Evolutionary conservation across 495 filamentous ascomycete species (phyloP).

Genomic region (Penicillium maclennaniae): DNA sequence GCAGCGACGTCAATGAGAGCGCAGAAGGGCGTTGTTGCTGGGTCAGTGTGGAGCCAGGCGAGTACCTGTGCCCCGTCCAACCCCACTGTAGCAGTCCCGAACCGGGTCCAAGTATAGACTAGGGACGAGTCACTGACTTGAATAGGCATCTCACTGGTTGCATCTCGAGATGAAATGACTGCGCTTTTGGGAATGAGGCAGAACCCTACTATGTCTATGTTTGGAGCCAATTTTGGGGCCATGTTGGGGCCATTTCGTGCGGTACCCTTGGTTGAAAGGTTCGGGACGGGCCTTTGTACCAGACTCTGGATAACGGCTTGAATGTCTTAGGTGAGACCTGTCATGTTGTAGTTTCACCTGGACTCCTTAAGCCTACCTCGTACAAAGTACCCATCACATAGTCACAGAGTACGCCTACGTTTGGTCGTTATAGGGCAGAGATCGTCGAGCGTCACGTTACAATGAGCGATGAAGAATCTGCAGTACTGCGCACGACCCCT

Average conservation of each 20-base stretch:
- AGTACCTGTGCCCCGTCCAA: slow-evolving; percentile 13
- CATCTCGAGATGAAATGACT: background rate
- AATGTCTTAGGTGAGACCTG: background rate
- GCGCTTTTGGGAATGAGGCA: background rate
- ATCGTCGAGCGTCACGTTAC: background rate
- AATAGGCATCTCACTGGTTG: background rate
- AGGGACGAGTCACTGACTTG: background rate
- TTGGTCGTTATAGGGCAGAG: background rate
- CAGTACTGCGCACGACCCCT: slow-evolving; percentile 8
- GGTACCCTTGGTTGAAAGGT: slow-evolving; percentile 5
- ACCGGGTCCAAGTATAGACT: background rate
- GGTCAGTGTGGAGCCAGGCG: slow-evolving; percentile 5
- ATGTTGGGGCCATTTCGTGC: background rate
- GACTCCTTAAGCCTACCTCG: background rate
- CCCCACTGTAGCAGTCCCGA: slow-evolving; percentile 13
- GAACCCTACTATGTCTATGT: background rate
- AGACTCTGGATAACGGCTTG: slow-evolving; percentile 20
- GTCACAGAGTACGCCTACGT: background rate
- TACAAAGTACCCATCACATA: background rate
- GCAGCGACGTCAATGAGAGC: slow-evolving; percentile 12
- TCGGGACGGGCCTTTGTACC: slow-evolving; percentile 31
- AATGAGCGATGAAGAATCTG: background rate
- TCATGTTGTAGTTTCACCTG: background rate
- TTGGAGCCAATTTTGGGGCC: background rate
- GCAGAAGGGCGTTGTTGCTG: slow-evolving; percentile 12